phyloP scores from a whole-genome alignment of 495 filamentous ascomycete species.

The Neurospora sp. region DNA sequence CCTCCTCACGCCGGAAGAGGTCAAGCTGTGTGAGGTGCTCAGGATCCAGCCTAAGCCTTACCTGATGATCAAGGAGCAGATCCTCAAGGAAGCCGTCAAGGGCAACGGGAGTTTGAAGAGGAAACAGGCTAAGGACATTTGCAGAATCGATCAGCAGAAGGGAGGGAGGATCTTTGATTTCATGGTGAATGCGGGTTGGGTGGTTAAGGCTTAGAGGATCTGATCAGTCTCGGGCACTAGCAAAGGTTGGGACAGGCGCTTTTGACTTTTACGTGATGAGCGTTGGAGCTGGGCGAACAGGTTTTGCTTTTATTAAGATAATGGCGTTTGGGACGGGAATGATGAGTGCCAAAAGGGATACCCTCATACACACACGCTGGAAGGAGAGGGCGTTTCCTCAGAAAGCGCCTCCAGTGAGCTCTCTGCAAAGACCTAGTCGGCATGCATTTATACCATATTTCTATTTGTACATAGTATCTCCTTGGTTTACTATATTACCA shows the following conservation, averaged over 20 bases:
- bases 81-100: constrained; percentile 82
- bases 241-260: background rate
- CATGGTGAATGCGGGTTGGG: constrained; percentile 87
- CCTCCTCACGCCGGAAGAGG: constrained; percentile 74
- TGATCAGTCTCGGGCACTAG: background rate
- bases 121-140: constrained; percentile 66
- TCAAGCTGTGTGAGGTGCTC: constrained; percentile 71
- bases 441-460: background rate
- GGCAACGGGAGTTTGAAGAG: constrained; percentile 80
- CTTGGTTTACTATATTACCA: background rate
- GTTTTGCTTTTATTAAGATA: background rate
- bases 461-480: background rate
- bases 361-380: background rate
- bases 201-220: constrained; percentile 48
- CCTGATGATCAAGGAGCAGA: constrained; percentile 79
- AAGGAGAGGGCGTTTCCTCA: background rate
- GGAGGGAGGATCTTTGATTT: constrained; percentile 78
- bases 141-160: constrained; percentile 41
- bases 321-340: background rate
- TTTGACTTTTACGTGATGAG: background rate
- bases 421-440: background rate
- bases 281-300: background rate
- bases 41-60: constrained; percentile 89
- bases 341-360: background rate
- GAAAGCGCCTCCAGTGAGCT: background rate